phyloP scores from a whole-genome alignment of 192 early-diverging fungal species.

The Coemansia sp. region DNA sequence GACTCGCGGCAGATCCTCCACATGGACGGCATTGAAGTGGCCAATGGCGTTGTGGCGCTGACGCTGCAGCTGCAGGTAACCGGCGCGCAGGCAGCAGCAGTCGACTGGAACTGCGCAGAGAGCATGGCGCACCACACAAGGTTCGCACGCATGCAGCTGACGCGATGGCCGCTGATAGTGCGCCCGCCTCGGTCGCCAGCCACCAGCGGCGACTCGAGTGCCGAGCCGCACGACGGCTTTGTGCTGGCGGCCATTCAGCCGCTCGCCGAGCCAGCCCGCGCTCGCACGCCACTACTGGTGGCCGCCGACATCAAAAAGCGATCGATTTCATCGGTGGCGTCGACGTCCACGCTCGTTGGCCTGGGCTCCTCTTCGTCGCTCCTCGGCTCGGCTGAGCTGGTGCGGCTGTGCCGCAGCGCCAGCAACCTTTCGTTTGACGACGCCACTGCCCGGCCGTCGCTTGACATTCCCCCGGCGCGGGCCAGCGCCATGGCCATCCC shows the following conservation, averaged over 20 bases:
- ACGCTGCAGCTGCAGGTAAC: conserved; percentile 49
- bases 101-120: conserved; percentile 50
- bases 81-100: conserved; percentile 9
- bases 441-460: conserved; percentile 40
- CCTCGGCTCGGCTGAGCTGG: conserved; percentile 31
- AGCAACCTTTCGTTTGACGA: conserved; percentile 52
- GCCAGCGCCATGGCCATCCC: conserved; percentile 30
- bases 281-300: conserved; percentile 17
- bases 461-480: conserved; percentile 15
- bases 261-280: conserved; percentile 46
- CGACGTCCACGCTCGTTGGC: conserved; percentile 36
- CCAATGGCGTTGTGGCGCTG: conserved; percentile 54
- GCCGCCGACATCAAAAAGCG: conserved; percentile 27
- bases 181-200: conserved; percentile 9
- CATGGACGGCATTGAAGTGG: conserved; percentile 48
- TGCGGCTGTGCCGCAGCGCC: conserved; percentile 41
- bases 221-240: conserved; percentile 54
- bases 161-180: conserved; percentile 53
- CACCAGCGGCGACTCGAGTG: neutral
- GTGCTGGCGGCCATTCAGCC: conserved; percentile 43
- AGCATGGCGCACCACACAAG: conserved; percentile 41
- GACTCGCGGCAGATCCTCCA: conserved; percentile 24
- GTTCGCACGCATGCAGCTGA: conserved; percentile 51
- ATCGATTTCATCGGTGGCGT: conserved; percentile 50
- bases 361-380: conserved; percentile 21